phyloP scores from a whole-genome alignment of 1,284 basidiomycete species.

The Gastroboletus turbinatus region DNA sequence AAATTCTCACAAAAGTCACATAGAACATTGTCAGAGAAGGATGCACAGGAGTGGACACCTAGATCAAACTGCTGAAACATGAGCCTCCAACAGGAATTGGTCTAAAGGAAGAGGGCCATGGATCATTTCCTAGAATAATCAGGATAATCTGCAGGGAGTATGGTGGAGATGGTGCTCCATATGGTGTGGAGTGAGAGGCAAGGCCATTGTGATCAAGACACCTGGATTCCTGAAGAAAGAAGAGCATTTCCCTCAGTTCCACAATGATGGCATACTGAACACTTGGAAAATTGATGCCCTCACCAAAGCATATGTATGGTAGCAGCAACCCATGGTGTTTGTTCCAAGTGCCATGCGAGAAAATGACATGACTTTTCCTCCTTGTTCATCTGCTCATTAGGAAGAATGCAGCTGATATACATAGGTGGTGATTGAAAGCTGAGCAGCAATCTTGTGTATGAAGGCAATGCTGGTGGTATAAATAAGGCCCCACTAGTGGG shows the following conservation, averaged over 20 bases:
- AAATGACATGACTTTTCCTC: not conserved
- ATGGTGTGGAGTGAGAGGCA: not conserved
- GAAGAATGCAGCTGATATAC: not conserved
- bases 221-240: not conserved
- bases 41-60: not conserved
- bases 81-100: not conserved
- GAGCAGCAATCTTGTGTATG: not conserved
- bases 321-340: not conserved
- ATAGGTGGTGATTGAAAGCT: not conserved
- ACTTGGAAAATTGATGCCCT: not conserved
- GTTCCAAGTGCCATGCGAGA: not conserved
- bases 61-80: not conserved
- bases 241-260: not conserved
- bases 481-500: not conserved
- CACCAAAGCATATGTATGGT: not conserved
- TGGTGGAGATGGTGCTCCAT: not conserved
- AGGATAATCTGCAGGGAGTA: no score
- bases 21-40: not conserved
- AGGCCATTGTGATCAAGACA: not conserved
- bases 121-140: not conserved
- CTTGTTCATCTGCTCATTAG: not conserved
- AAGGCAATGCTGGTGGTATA: not conserved
- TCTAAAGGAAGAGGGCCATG: not conserved
- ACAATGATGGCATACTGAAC: not conserved
- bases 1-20: not conserved